Base-by-base conservation (phyloP, 129 eudicot genomes). In the Escallonia herrerae region DNA sequence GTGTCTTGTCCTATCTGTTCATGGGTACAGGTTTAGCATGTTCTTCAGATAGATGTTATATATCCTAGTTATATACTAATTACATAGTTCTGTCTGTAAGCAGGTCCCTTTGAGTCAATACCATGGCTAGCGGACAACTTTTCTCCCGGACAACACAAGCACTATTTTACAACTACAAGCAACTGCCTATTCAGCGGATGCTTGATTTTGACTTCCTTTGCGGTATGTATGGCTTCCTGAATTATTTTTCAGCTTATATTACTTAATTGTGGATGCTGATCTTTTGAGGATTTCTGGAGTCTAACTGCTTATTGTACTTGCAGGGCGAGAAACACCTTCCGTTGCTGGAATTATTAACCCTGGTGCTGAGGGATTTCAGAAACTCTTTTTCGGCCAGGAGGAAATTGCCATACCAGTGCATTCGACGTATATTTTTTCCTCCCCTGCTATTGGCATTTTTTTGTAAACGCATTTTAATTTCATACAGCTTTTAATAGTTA, bases 141-240 rank as follows among this genome's bases (percentile, higher is more conserved):
- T 94, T 94, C 79, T 94, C 99, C 46, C 81, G 77, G 54, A 86
- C 99, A 11, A 94, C 99, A 43, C 99, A 94, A 81, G 87, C 99
- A 54, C 67, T 94, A 66, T 94, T 94, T 76, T 94, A 94, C 75
- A 94, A 94, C 60, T 94, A 80, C 54, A 94, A 94, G 72, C 99
- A 94, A 59, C 82, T 94, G 45, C 99, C 99, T 9, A 80, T 94
- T 54, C 99, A 94, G 71, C 94, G 99, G 73, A 94, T 94, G 99
- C 99, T 94, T 72, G 99, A 94, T 79, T 94, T 94, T 78, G 99
- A 94, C 80, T 94, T 94, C 78, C 99, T 94, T 67, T 94, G 99
- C 54, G 97, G 99, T 94, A 57, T 44, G 90, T 78, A 52, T 33
- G 57, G 33, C 33, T 56, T 8, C 68, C 63, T 9, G 53, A 12